A percentile compares a stretch with the other conserved stretches of the same genome.
Conservation (phyloP, 2,329 filamentous ascomycete species). For the Diplodia seriata region DNA sequence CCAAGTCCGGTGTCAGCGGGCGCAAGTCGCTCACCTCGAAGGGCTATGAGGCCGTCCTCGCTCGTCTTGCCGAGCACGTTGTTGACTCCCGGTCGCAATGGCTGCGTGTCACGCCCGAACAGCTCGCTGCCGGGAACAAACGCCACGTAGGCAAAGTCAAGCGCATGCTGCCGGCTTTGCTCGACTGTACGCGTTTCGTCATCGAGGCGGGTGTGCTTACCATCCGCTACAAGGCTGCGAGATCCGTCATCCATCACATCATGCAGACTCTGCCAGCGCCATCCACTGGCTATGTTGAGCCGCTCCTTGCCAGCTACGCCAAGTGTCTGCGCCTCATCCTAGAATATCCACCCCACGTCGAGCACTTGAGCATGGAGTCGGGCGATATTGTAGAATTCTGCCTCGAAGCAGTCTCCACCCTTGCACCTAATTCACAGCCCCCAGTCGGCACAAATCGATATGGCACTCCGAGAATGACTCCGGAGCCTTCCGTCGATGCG, state of each 20-base stretch:
- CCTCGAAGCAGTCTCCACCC: conserved; percentile 62
- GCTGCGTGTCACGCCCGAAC: neutral
- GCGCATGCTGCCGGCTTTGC: conserved; percentile 70
- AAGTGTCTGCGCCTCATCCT: conserved; percentile 76
- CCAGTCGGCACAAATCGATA: conserved; percentile 38
- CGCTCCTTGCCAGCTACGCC: conserved; percentile 77
- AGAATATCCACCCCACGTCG: conserved; percentile 76
- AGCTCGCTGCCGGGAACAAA: neutral
- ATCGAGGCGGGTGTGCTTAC: conserved; percentile 72
- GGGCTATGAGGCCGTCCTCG: no score
- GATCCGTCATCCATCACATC: conserved; percentile 81
- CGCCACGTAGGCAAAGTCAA: conserved; percentile 36
- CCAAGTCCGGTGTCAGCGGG: no score
- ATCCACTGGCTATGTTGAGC: conserved; percentile 69
- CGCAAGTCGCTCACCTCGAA: no score
- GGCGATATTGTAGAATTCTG: conserved; percentile 73
- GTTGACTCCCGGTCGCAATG: neutral
- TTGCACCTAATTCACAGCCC: conserved; percentile 40
- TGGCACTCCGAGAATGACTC: conserved; percentile 28
- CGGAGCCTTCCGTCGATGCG: conserved; percentile 40
- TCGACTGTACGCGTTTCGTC: conserved; percentile 73
- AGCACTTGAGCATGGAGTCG: conserved; percentile 79
- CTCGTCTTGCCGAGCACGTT: neutral
- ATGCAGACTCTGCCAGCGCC: conserved; percentile 71
- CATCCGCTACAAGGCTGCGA: conserved; percentile 78